Evolutionary conservation across 176 grass and related monocot genomes (phyloP).

Genomic region (Rhynchospora pubera): DNA sequence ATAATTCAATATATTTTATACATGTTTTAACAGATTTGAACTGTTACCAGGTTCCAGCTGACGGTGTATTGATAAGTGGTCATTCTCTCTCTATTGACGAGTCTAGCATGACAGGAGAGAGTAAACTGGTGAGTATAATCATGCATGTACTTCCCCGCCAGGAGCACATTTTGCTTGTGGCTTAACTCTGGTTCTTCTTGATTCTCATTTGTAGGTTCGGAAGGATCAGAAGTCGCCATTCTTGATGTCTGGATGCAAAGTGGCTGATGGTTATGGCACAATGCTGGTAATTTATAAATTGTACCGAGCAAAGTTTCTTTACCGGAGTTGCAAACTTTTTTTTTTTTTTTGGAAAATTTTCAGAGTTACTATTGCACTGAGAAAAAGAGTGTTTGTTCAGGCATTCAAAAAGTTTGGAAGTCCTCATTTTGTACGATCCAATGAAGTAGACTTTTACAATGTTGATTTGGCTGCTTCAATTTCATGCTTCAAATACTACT

Average conservation of each 20-base stretch:
- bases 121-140: constrained; percentile 68
- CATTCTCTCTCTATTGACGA: constrained; percentile 92
- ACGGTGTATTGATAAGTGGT: constrained; percentile 82
- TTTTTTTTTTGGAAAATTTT: neutral
- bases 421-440: neutral
- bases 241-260: constrained; percentile 96
- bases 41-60: constrained; percentile 67
- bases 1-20: neutral
- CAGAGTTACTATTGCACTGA: neutral
- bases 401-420: neutral
- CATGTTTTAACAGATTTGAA: constrained; percentile 5
- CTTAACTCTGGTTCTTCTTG: constrained; percentile 14
- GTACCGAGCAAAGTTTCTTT: neutral
- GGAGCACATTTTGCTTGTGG: neutral
- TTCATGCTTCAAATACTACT: constrained; percentile 19
- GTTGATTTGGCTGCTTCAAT: neutral
- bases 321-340: neutral
- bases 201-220: constrained; percentile 35
- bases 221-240: constrained; percentile 87
- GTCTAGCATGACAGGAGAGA: constrained; percentile 98
- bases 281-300: constrained; percentile 59
- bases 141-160: neutral
- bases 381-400: neutral
- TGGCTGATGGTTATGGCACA: constrained; percentile 85
- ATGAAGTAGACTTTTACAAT: neutral